Evolutionary conservation across 75 land plant genomes (phyloP).

Genomic region (Pinus taeda): DNA sequence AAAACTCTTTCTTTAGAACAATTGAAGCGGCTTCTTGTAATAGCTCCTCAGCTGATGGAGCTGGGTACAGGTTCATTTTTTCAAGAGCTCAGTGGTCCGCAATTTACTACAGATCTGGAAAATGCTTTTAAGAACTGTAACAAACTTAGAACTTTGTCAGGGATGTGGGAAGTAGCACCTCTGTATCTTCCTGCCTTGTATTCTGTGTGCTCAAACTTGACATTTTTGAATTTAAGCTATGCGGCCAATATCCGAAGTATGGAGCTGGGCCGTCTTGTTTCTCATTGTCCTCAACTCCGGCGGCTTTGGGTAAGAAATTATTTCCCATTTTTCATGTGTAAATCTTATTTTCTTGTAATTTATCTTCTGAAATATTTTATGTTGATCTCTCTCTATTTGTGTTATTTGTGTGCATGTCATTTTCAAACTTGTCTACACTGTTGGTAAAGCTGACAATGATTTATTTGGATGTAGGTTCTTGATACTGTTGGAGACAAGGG

Average conservation of each 20-base stretch:
- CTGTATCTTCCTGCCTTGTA: conserved; percentile 36
- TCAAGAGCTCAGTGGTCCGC: conserved; percentile 21
- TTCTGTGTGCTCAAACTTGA: conserved; percentile 43
- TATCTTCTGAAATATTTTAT: not conserved
- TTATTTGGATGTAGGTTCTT: conserved; percentile 8
- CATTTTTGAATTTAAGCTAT: conserved; percentile 61
- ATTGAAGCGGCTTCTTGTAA: conserved; percentile 41
- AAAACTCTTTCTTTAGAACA: conserved; percentile 38
- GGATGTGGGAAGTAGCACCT: conserved; percentile 43
- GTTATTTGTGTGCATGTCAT: not conserved
- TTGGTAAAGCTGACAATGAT: not conserved
- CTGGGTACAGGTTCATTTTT: conserved; percentile 59
- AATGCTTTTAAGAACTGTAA: conserved; percentile 42
- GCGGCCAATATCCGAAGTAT: conserved; percentile 22
- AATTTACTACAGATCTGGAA: conserved; percentile 30
- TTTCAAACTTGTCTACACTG: not conserved
- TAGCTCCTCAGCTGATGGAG: conserved; percentile 57
- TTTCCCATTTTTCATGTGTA: not conserved
- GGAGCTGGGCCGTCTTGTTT: conserved; percentile 46
- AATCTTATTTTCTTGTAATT: not conserved
- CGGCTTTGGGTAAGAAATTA: conserved; percentile 49
- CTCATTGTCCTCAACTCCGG: conserved; percentile 40
- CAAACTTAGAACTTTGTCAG: conserved; percentile 45
- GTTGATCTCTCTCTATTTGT: not conserved
- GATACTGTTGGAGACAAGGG: conserved; percentile 83